Base-by-base conservation (phyloP, 1,284 basidiomycete species). In the Moesziomyces parantarcticus region DNA sequence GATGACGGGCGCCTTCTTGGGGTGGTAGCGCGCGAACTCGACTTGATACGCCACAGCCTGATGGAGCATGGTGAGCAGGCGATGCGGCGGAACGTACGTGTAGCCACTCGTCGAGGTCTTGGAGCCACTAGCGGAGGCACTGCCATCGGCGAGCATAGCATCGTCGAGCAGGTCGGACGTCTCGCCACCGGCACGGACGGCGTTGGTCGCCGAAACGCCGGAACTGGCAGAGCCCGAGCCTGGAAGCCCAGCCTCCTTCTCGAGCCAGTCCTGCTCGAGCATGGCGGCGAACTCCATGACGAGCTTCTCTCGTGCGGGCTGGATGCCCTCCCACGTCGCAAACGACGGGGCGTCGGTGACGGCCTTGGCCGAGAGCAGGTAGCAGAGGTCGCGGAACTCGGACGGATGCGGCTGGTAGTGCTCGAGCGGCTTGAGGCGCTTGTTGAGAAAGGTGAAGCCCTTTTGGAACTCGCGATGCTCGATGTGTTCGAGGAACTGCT, bases 1-100 rank as follows among this genome's bases (percentile, higher is more conserved):
- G 44, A 84, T 78, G 42, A 80, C 76, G 5, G 83, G 83, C 5
- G 79, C 78, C 34, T 81, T 78, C 25, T 78, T 81, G 21, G 83
- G 78, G 22, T 81, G 78, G 50, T 84, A 84, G 5, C 83, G 68
- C 5, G 82, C 75, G 51, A 81, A 79, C 54, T 82, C 77, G 39
- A 87, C 84, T 67, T 87, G 86, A 81, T 86, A 86, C 3, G 86
- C 85, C 1, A 84, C 84, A 2, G 86, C 86, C 64, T 87, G 86
- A 47, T 82, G 83, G 14, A 87, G 77, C 23, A 87, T 80, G 10
- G 81, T 83, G 18, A 84, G 64, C 32, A 87, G 68, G 7, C 86
- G 75, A 58, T 85, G 81, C 0, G 84, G 85, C 20, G 86, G 85
- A 0, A 86, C 84, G 49, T 83, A 83, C 11, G 61, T 60, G 21